These are phyloP conservation scores for Oenanthe sinensis DNA, from an alignment of 129 eudicot genomes.

Conservation along the genomic window DNA sequence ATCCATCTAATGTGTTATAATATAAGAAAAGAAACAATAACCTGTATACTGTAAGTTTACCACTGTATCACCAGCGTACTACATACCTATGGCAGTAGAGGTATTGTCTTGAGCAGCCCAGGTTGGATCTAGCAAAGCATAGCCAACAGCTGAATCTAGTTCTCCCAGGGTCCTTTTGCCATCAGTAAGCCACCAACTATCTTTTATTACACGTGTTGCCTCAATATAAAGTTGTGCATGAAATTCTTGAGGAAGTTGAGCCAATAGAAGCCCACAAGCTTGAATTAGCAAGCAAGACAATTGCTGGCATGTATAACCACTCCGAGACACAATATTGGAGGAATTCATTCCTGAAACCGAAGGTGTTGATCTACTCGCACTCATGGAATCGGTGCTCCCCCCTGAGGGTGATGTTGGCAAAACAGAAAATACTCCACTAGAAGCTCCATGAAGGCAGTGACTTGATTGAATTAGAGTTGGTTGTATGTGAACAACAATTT, in stretches of 20 bases:
- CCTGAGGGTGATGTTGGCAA: conserved; percentile 97
- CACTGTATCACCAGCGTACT: neutral
- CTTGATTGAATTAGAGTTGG: conserved; percentile 88
- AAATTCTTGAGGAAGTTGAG: conserved; percentile 92
- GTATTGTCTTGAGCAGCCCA: conserved; percentile 99
- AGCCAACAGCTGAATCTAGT: conserved; percentile 87
- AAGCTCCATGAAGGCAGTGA: conserved; percentile 54
- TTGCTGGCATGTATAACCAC: conserved; percentile 93
- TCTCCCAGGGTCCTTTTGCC: conserved; percentile 63
- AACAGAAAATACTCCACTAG: conserved; percentile 61
- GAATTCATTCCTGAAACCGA: conserved; percentile 54
- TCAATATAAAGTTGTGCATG: conserved; percentile 79
- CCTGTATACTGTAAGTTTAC: neutral
- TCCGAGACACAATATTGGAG: conserved; percentile 57
- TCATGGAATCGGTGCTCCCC: conserved; percentile 88
- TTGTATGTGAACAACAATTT: conserved; percentile 85
- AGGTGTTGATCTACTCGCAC: conserved; percentile 51
- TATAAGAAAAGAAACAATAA: neutral
- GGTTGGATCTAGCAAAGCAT: conserved; percentile 92
- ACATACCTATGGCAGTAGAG: conserved; percentile 84
- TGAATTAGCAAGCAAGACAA: conserved; percentile 92
- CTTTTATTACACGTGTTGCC: conserved; percentile 85
- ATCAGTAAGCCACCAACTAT: conserved; percentile 93
- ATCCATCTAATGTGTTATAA: neutral
- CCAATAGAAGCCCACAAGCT: conserved; percentile 90